Evolutionary conservation across 73 alveolate genomes (phyloP).

Genomic region (Tetrahymena borealis): DNA sequence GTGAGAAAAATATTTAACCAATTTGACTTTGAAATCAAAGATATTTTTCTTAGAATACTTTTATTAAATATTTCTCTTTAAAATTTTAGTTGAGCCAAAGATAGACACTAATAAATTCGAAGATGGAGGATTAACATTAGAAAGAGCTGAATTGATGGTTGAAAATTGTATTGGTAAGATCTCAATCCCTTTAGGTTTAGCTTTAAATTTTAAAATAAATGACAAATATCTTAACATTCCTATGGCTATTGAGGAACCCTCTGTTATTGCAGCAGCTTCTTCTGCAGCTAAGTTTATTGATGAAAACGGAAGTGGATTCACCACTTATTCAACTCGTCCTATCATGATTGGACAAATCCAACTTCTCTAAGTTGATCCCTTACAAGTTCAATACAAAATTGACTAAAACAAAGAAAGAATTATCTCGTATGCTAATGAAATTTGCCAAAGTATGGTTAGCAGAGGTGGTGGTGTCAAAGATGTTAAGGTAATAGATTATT

Average conservation of each 20-base stretch:
- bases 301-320: slow-evolving; percentile 86
- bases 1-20: too few relatives aligned
- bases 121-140: slow-evolving; percentile 81
- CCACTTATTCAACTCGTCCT: slow-evolving; percentile 72
- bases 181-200: slow-evolving; percentile 91
- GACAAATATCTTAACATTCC: slow-evolving; percentile 86
- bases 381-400: slow-evolving; percentile 46
- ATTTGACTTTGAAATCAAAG: too few relatives aligned
- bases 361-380: slow-evolving; percentile 58
- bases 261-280: slow-evolving; percentile 97
- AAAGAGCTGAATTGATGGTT: slow-evolving; percentile 89
- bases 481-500: slow-evolving; percentile 41
- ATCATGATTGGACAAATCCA: slow-evolving; percentile 93
- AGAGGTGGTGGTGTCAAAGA: slow-evolving; percentile 98
- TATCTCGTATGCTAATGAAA: slow-evolving; percentile 77
- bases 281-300: slow-evolving; percentile 89
- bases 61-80: background rate
- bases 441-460: slow-evolving; percentile 82
- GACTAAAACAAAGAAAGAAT: slow-evolving; percentile 66
- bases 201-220: slow-evolving; percentile 86
- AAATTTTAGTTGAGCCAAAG: background rate
- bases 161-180: slow-evolving; percentile 93
- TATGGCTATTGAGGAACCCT: slow-evolving; percentile 98
- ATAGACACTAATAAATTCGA: slow-evolving; percentile 15
- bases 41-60: background rate